These are phyloP conservation scores for Peronosclerospora sorghi DNA, from an alignment of 352 stramenopile genomes.

Conservation along the genomic window DNA sequence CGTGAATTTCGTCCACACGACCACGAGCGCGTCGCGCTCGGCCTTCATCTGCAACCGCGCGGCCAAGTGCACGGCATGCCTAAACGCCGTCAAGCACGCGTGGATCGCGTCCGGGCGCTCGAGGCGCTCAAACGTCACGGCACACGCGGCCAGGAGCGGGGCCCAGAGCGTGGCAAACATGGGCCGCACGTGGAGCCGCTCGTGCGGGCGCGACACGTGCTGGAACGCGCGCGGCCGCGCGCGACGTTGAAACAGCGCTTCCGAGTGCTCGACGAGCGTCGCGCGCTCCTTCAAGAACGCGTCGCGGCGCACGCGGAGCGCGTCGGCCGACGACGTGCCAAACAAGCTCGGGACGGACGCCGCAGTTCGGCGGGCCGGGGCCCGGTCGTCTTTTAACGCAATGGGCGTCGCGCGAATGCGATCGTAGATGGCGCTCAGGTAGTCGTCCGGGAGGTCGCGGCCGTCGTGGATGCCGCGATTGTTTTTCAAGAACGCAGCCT, in stretches of 20 bases:
- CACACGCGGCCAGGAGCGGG: slow-evolving; percentile 92
- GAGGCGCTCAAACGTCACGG: slow-evolving; percentile 92
- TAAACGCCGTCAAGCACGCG: slow-evolving; percentile 92
- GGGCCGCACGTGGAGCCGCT: slow-evolving; percentile 77
- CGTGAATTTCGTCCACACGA: slow-evolving; percentile 94
- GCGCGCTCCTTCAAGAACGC: slow-evolving; percentile 78
- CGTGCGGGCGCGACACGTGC: slow-evolving; percentile 49
- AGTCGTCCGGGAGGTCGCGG: slow-evolving; percentile 89
- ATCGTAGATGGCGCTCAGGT: slow-evolving; percentile 92
- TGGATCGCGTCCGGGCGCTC: slow-evolving; percentile 89
- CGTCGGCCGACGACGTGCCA: slow-evolving; percentile 39
- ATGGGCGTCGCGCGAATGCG: slow-evolving; percentile 93
- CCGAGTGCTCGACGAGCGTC: slow-evolving; percentile 70
- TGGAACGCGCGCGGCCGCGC: slow-evolving; percentile 39
- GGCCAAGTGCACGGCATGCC: slow-evolving; percentile 90
- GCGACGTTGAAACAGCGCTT: slow-evolving; percentile 65
- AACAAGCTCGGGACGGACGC: slow-evolving; percentile 21
- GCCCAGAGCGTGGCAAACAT: slow-evolving; percentile 99
- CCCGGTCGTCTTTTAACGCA: slow-evolving; percentile 92
- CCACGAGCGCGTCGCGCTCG: slow-evolving; percentile 93
- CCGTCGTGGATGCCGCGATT: slow-evolving; percentile 96
- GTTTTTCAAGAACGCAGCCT: slow-evolving; percentile 93
- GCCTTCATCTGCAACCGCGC: slow-evolving; percentile 82
- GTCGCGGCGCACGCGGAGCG: slow-evolving; percentile 61
- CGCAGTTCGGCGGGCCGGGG: too few relatives aligned